Base-by-base conservation (phyloP, 164 flowering plant species). In the Cinnamomum chago region DNA sequence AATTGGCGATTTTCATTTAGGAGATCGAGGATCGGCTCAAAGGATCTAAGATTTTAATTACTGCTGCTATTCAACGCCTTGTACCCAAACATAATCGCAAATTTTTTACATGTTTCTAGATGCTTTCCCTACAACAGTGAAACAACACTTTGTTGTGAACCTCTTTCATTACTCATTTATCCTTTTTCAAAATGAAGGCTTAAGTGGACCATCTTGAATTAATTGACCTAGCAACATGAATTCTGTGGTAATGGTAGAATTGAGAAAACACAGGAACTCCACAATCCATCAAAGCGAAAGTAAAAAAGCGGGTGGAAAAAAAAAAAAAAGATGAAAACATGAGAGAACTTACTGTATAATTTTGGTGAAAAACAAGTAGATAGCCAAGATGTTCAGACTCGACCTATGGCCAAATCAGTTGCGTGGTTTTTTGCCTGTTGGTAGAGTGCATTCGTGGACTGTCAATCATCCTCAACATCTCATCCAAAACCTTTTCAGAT, bases 401-500 rank as follows among this genome's bases (percentile, higher is more conserved):
- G 0, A 95, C 96, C 98, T 97, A 92, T 51, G 90, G 95, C 69
- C 84, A 75, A 65, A 94, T 90, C 87, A 92, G 75, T 86, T 88
- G 85, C 85, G 86, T 67, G 67, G 90, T 93, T 79, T 84, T 86
- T 55, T 76, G 71, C 72, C 85, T 81, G 70, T 65, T 77, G 60
- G 73, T 79, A 9, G 72, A 73, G 77, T 86, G 87, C 0, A 88
- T 81, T 80, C 76, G 83, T 0, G 88, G 87, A 74, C 85, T 85
- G 40, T 94, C 92, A 70, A 94, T 88, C 88, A 92, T 67, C 85
- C 67, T 86, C 73, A 91, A 91, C 95, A 94, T 91, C 79, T 94
- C 97, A 58, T 94, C 98, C 87, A 94, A 75, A 68, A 94, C 86
- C 82, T 87, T 92, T 86, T 92, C 97, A 23, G 98, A 92, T 14